Percentiles rank a stretch among this genome's conserved stretches.
phyloP scores from a whole-genome alignment of 2,329 filamentous ascomycete species.

The Colletotrichum melonis region DNA sequence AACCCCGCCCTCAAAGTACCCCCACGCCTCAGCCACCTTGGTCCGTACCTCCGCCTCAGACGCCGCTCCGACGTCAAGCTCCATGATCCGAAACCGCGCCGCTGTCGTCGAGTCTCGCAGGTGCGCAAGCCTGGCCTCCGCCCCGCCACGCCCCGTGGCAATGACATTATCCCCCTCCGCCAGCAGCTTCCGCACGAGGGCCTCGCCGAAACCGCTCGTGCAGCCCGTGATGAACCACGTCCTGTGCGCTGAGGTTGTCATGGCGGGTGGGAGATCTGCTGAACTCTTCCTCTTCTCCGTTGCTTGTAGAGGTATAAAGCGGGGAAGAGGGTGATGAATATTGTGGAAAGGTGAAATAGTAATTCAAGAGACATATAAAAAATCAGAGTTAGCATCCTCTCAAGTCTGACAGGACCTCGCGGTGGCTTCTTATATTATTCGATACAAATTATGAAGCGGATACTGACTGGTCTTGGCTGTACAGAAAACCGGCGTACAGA shows the following conservation, averaged over 20 bases:
- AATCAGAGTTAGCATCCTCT: too few species aligned
- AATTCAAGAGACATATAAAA: too few species aligned
- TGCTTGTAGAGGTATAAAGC: too few species aligned
- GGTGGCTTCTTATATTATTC: too few species aligned
- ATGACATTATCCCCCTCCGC: conserved; percentile 53
- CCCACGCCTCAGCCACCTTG: neutral
- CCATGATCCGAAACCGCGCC: neutral
- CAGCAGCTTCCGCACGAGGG: conserved; percentile 49
- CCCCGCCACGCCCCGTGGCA: conserved; percentile 51
- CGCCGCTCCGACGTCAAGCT: conserved; percentile 11
- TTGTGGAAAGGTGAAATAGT: too few species aligned
- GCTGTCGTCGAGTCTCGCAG: conserved; percentile 38
- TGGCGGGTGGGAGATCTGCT: neutral
- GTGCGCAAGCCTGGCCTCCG: conserved; percentile 46
- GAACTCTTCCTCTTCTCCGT: too few species aligned
- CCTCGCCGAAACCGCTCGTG: conserved; percentile 55
- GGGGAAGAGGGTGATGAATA: too few species aligned
- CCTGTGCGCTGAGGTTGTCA: neutral
- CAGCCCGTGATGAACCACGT: conserved; percentile 55
- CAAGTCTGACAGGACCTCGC: too few species aligned
- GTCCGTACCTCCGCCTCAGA: neutral
- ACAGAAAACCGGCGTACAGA: neutral
- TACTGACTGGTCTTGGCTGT: neutral
- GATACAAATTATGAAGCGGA: neutral
- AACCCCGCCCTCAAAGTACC: conserved; percentile 38